Base-by-base conservation (phyloP, 2,329 filamentous ascomycete species). In the Aspergillus glaucus region DNA sequence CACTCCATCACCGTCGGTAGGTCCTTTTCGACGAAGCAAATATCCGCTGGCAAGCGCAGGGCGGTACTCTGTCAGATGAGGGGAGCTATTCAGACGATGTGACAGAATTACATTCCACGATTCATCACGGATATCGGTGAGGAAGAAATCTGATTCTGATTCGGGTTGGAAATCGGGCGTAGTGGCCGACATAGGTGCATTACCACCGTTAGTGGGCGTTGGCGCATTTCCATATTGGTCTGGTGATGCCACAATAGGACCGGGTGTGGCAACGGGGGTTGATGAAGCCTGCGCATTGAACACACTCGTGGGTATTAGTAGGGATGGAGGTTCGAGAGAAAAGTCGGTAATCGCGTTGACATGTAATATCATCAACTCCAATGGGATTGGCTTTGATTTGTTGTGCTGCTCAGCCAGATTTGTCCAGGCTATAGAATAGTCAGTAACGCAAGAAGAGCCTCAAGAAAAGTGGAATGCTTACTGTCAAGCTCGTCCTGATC, bases 41-140 rank as follows among this genome's bases (percentile, higher is more conserved):
- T 74, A 73, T 19, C 70, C 74, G 50, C 71, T 76, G n/a, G 66
- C 65, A 37, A 74, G 55, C 6, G 71, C 66, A 19, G 72, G 71
- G 19, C 67, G 66, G 55, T 68, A 69, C 45, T 72, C 69, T 6
- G 68, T 67, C 32, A 74, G 55, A 43, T 68, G 69, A 0, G 64
- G 62, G 3, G 70, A 69, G 49, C 64, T 68, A 49, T 71, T 71
- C 30, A 72, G 56, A 24, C 68, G 73, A 56, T 78, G 76, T 0
- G 75, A 75, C 49, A 84, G 69, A 17, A 82, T 70, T 6, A 82
- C 65, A 28, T 72, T 74, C 79, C 80, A 84, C 1, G 77, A 78
- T 53, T 85, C 80, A 58, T 85, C 81, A 19, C 73, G 74, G 15
- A 76, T 64, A 56, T 85, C 80, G 36, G 79, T 65, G 9, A 85